Base-by-base conservation (phyloP, 495 filamentous ascomycete genomes). In the Cercophora newfieldiana region DNA sequence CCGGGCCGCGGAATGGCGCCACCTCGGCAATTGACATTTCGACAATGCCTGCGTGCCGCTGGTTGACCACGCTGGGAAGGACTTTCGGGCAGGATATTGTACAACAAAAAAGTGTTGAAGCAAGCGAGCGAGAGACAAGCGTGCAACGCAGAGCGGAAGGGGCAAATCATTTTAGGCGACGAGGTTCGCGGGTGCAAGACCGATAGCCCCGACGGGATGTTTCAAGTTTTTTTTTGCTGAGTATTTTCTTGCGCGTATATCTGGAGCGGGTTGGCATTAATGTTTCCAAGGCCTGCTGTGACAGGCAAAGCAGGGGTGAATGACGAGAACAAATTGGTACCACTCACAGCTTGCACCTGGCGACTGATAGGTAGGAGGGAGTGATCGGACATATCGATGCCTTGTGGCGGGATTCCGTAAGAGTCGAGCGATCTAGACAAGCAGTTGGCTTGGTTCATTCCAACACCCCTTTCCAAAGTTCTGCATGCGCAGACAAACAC, bases 1-100 rank as follows among this genome's bases (percentile, higher is more conserved):
- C 63, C 71, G 71, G 54, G 7, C 71, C 71, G 68, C 29, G 29
- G 22, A 51, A 66, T 68, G 60, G 67, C 63, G 53, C 58, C 44
- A 63, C 53, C 54, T 59, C 58, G 67, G 63, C 58, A 66, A 63
- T 33, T 63, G 49, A 22, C 37, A 44, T 44, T 44, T 44, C 37
- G 25, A 7, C 7, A 59, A 60, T n/a, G 22, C 31, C 26, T n/a
- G n/a, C n/a, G 25, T 30, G 29, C 58, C 18, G 58, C 22, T 26
- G 37, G 37, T 7, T 18, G 37, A 47, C 22, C 58, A 60, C 25
- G 2, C 47, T 30, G 29, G 30, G 29, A 12, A 26, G 50, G 50
- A 22, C 50, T 53, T n/a, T 6, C 18, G 50, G 24, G 50, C 19
- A 22, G 22, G 18, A 51, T 19, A 24, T 7, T 22, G 50, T 24